These are phyloP conservation scores for Closterium sp. DNA, from an alignment of 139 green algal genomes.

Conservation along the genomic window DNA sequence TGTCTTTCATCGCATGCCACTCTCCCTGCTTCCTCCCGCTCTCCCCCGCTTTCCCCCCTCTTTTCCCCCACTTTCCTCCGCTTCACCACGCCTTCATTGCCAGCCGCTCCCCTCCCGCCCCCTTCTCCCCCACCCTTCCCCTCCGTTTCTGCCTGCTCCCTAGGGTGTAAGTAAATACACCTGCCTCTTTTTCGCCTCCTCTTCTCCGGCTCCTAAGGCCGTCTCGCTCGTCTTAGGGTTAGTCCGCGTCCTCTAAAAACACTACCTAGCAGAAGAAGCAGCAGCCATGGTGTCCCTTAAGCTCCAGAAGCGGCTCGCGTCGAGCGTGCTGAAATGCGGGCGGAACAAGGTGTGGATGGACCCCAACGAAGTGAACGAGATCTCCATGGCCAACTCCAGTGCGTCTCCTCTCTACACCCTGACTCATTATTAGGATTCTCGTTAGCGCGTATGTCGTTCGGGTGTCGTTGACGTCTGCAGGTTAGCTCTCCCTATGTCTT, in stretches of 20 bases:
- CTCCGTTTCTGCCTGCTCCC: not conserved
- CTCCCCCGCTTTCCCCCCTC: not conserved
- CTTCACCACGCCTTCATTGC: not conserved
- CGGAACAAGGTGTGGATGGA: constrained; percentile 97
- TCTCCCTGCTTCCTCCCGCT: too few species aligned
- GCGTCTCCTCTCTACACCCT: not conserved
- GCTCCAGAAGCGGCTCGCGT: constrained; percentile 97
- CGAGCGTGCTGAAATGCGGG: constrained; percentile 91
- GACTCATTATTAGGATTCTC: not conserved
- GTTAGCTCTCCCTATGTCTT: not conserved
- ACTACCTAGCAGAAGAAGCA: not conserved
- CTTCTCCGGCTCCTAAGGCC: not conserved
- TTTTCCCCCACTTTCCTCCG: not conserved
- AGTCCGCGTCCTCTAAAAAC: not conserved
- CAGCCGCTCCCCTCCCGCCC: too few species aligned
- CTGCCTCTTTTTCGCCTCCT: not conserved
- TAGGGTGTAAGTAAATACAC: not conserved
- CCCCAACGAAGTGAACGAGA: constrained; percentile 99
- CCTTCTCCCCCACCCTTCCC: not conserved
- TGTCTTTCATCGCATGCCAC: too few species aligned
- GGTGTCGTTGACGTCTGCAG: too few species aligned
- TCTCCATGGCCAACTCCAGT: constrained; percentile 99
- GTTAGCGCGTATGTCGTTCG: too few species aligned
- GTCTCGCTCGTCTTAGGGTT: not conserved
- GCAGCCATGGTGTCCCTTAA: constrained; percentile 92